These are phyloP conservation scores for Blastobotrys petasosporus DNA, from an alignment of 1,139 yeast species.

Conservation along the genomic window DNA sequence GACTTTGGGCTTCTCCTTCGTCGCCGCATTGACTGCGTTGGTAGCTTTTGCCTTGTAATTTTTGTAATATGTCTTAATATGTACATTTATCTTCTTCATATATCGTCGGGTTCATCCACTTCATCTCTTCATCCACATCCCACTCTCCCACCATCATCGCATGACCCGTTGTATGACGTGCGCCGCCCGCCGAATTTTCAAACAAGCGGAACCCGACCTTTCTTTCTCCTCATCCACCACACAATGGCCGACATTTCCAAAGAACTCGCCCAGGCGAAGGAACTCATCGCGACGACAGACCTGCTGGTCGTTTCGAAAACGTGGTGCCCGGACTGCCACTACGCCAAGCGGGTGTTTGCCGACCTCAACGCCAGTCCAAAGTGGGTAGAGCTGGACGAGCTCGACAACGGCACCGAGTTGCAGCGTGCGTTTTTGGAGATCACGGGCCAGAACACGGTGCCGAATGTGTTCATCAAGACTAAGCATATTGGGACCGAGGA, in stretches of 20 bases:
- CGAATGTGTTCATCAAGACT: conserved; percentile 64
- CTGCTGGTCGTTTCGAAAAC: conserved; percentile 59
- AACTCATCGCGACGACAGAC: conserved; percentile 42
- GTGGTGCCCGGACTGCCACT: conserved; percentile 77
- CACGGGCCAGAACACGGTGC: conserved; percentile 65
- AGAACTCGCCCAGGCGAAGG: conserved; percentile 36
- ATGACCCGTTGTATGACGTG: too few species aligned
- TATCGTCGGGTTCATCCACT: too few species aligned
- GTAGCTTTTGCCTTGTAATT: too few species aligned
- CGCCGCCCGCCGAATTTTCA: not conserved
- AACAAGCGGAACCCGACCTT: not conserved
- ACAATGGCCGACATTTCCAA: not conserved
- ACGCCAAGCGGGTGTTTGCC: conserved; percentile 50
- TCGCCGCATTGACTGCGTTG: too few species aligned
- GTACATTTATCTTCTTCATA: too few species aligned
- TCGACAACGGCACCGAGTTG: conserved; percentile 50
- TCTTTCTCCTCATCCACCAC: not conserved
- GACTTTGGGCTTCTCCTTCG: too few species aligned
- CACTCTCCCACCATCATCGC: too few species aligned
- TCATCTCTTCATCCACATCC: too few species aligned
- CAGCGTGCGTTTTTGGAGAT: conserved; percentile 57
- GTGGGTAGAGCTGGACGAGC: conserved; percentile 55
- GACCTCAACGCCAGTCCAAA: conserved; percentile 45
- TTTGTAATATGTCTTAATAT: too few species aligned
- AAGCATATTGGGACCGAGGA: conserved; percentile 34